These are phyloP conservation scores for Annulohypoxylon nitens DNA, from an alignment of 495 filamentous ascomycete species.

Conservation along the genomic window DNA sequence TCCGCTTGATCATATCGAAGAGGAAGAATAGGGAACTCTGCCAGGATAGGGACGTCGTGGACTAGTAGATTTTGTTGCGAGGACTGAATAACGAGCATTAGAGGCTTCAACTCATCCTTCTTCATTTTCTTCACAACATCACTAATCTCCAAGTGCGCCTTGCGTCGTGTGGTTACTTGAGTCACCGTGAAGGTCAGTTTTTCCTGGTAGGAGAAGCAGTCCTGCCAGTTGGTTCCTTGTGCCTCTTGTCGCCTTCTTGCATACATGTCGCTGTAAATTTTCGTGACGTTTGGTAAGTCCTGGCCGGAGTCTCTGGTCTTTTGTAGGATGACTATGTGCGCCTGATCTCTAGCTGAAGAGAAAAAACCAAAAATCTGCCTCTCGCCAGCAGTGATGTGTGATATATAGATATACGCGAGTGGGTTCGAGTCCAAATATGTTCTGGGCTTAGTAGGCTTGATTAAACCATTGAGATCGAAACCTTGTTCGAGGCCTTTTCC, in stretches of 20 bases:
- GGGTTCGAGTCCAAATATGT: conserved; percentile 78
- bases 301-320: conserved; percentile 78
- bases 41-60: conserved; percentile 86
- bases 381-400: conserved; percentile 90
- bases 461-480: conserved; percentile 86
- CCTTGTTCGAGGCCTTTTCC: conserved; percentile 93
- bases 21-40: conserved; percentile 84
- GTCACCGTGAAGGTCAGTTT: conserved; percentile 85
- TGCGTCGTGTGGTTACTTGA: conserved; percentile 89
- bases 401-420: conserved; percentile 88
- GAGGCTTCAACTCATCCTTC: conserved; percentile 81
- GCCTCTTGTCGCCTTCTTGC: conserved; percentile 73
- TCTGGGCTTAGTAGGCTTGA: conserved; percentile 71
- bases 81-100: conserved; percentile 90
- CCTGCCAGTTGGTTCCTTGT: conserved; percentile 76
- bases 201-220: conserved; percentile 87
- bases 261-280: conserved; percentile 86
- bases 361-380: conserved; percentile 94
- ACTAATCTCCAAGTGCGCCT: conserved; percentile 85
- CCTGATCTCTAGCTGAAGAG: conserved; percentile 83
- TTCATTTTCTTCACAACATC: conserved; percentile 89
- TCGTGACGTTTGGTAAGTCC: conserved; percentile 88
- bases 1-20: conserved; percentile 86
- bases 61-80: conserved; percentile 82
- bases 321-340: conserved; percentile 87